These are phyloP conservation scores for Camellia sinensis DNA, from an alignment of 148 eudicot species.

Conservation along the genomic window DNA sequence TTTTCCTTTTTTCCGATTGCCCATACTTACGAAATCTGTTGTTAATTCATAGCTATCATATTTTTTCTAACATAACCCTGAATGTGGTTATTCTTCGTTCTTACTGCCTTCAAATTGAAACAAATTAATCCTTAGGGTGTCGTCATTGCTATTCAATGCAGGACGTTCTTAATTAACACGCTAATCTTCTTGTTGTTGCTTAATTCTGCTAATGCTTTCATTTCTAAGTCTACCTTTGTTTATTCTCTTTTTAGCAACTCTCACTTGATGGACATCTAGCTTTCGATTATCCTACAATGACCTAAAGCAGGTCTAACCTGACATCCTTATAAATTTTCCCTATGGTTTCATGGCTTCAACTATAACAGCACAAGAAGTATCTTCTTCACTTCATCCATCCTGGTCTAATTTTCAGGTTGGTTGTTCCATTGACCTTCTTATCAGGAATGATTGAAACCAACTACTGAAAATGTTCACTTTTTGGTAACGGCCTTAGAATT, in stretches of 20 bases:
- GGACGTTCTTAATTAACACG: neutral
- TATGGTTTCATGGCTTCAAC: neutral
- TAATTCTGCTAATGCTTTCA: neutral
- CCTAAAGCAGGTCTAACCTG: neutral
- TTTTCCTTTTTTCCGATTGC: neutral
- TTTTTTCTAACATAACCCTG: neutral
- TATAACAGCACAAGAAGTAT: neutral
- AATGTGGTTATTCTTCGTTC: neutral
- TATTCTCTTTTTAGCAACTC: neutral
- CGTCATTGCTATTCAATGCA: neutral
- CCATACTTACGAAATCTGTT: neutral
- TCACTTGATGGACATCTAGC: neutral
- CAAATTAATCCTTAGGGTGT: neutral
- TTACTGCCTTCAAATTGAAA: neutral
- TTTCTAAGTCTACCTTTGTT: neutral
- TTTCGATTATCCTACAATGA: neutral
- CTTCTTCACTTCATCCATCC: neutral
- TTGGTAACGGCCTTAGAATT: neutral
- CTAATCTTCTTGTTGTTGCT: neutral
- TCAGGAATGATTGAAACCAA: conserved; percentile 4
- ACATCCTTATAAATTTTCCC: neutral
- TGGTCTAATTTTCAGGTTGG: neutral
- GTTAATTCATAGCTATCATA: neutral
- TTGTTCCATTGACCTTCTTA: neutral
- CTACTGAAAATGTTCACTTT: neutral